Percentiles rank a stretch among this genome's conserved stretches.
Evolutionary conservation across 257 asterid species (phyloP).

Genomic region (Prunella vulgaris): DNA sequence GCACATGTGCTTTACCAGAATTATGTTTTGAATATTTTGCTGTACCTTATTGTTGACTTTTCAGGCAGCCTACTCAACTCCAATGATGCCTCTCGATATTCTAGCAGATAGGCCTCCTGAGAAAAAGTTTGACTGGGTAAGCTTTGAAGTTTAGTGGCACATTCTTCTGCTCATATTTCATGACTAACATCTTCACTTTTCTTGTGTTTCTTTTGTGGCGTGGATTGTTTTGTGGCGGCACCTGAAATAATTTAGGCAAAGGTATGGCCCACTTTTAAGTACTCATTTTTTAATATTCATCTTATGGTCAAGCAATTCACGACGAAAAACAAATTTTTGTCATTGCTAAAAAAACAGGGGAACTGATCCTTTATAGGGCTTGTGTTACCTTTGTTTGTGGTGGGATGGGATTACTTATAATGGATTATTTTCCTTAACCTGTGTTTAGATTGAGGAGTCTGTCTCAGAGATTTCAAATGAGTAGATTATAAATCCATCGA

Average conservation of each 20-base stretch:
- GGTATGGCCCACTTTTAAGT: slow-evolving; percentile 44
- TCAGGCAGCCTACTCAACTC: slow-evolving; percentile 88
- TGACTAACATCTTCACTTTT: slow-evolving; percentile 17
- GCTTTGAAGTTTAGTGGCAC: slow-evolving; percentile 24
- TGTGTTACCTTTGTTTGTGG: neutral
- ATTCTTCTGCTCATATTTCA: slow-evolving; percentile 11
- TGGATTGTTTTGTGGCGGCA: slow-evolving; percentile 36
- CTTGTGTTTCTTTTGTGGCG: slow-evolving; percentile 19
- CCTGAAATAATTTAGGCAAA: slow-evolving; percentile 60
- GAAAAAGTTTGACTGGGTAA: slow-evolving; percentile 85
- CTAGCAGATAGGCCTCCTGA: slow-evolving; percentile 84
- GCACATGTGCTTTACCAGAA: neutral
- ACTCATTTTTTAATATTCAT: neutral
- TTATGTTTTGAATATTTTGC: slow-evolving; percentile 2
- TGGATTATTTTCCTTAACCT: neutral
- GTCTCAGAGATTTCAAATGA: neutral
- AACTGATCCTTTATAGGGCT: neutral
- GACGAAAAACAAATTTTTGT: neutral
- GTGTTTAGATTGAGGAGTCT: neutral
- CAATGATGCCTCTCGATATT: slow-evolving; percentile 75
- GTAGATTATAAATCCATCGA: neutral
- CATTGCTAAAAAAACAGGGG: neutral
- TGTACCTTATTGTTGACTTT: slow-evolving; percentile 13
- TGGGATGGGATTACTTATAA: neutral
- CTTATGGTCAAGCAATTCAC: neutral